phyloP scores from a whole-genome alignment of 2,329 filamentous ascomycete genomes.

The Pestalotiopsis fici region DNA sequence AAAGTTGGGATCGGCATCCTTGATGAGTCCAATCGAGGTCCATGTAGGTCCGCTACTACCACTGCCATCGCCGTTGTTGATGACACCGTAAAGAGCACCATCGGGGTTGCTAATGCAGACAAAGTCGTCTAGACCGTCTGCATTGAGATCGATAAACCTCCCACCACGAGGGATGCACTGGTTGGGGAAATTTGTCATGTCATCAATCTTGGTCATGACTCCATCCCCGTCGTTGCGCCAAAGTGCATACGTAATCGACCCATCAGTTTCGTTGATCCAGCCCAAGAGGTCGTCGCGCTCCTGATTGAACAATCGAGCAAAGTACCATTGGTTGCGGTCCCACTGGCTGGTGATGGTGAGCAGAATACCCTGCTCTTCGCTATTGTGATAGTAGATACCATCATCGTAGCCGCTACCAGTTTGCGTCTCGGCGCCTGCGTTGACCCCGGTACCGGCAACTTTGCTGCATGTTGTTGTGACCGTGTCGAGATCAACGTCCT shows the following conservation, averaged over 20 bases:
- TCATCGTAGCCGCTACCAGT: conserved; percentile 27
- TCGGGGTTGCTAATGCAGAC: conserved; percentile 25
- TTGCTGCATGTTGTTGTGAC: conserved; percentile 18
- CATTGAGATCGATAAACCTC: background rate
- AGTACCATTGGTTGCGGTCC: conserved; percentile 20
- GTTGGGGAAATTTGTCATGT: conserved; percentile 7
- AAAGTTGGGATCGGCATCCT: conserved; percentile 8
- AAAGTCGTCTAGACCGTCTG: conserved; percentile 26
- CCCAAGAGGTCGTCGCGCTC: conserved; percentile 22
- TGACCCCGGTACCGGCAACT: conserved; percentile 17
- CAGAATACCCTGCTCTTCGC: conserved; percentile 15
- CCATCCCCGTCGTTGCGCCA: conserved; percentile 9
- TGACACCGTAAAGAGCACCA: conserved; percentile 12
- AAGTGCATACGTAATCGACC: conserved; percentile 12
- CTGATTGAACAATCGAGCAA: conserved; percentile 17
- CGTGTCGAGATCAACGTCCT: background rate
- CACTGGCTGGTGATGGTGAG: conserved; percentile 11
- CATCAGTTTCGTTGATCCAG: conserved; percentile 28
- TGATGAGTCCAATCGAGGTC: conserved; percentile 19
- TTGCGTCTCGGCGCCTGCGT: conserved; percentile 25
- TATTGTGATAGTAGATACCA: conserved; percentile 27
- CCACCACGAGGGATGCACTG: conserved; percentile 12
- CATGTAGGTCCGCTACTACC: conserved; percentile 18
- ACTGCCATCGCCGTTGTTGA: conserved; percentile 23
- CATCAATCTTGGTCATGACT: conserved; percentile 16